Base-by-base conservation (phyloP, 768 basidiomycete genomes). In the Tephrocybe sp. region DNA sequence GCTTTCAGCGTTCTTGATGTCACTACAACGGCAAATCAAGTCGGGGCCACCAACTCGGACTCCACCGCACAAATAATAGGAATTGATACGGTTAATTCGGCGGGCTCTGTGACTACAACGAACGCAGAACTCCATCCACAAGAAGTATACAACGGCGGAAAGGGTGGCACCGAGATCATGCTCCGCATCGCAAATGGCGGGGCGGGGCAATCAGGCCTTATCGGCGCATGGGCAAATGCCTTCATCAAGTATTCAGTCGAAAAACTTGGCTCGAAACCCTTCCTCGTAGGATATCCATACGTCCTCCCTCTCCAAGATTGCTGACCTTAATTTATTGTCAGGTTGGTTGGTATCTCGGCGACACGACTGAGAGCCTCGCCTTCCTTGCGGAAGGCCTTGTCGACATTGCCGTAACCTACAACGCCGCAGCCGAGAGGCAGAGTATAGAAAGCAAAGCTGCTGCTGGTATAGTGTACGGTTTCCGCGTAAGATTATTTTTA, bases 261-360 rank as follows among this genome's bases (percentile, higher is more conserved):
- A 38, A 52, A 57, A 27, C 56, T 63, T 26, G 63, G 68, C 42
- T 53, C 38, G 44, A 53, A 61, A 31, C 66, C 67, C 5, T 73
- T 75, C 47, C 76, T 27, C 26, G 57, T 34, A 34, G 32, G 32
- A 34, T 11, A 13, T 34, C 13, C 16, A 13, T 11, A 13, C 32
- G 13, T 11, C 13, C 31, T 1, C n/a, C 9, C 9, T 34, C 37
- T 38, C 16, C n/a, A 2, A 12, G 4, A 4, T 4, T 11, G 6
- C n/a, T 16, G n/a, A n/a, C n/a, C n/a, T n/a, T n/a, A n/a, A n/a
- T 19, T 19, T 9, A 22, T 16, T 19, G 37, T 38, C 46, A 81
- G 79, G 70, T 81, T 18, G 79, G 67, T 9, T 82, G 81, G 81
- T 77, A 77, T 59, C 63, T 81, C n/a, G 78, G 78, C 4, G 81